A percentile compares a stretch with the other conserved stretches of the same genome.
These are phyloP conservation scores for Omphalotus guepiniiformis DNA, from an alignment of 768 basidiomycete species.

Conservation along the genomic window DNA sequence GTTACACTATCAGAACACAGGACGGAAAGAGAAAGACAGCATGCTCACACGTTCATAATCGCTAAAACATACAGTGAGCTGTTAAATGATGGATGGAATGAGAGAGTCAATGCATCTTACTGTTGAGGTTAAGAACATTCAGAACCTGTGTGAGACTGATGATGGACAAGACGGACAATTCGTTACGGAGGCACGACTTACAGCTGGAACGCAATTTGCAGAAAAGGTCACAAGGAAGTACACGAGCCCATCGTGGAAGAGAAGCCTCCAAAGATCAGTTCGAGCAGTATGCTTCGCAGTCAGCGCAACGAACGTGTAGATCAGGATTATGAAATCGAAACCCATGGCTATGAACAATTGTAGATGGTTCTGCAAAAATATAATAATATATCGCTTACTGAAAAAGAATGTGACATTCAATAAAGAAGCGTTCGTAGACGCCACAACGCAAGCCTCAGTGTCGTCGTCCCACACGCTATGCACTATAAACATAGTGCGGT, in stretches of 20 bases:
- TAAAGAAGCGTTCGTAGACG: slow-evolving; percentile 47
- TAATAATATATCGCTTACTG: slow-evolving; percentile 41
- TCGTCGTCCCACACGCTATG: slow-evolving; percentile 45
- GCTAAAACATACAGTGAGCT: slow-evolving; percentile 29
- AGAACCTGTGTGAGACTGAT: slow-evolving; percentile 36
- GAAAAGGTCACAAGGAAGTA: slow-evolving; percentile 65
- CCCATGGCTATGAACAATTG: slow-evolving; percentile 52
- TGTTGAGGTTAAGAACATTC: slow-evolving; percentile 54
- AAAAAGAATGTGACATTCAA: slow-evolving; percentile 67
- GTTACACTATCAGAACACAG: neutral
- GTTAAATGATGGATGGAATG: slow-evolving; percentile 3
- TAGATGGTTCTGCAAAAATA: neutral
- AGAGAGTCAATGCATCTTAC: slow-evolving; percentile 30
- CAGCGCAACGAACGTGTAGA: slow-evolving; percentile 51
- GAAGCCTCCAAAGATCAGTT: slow-evolving; percentile 61
- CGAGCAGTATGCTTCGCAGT: slow-evolving; percentile 46
- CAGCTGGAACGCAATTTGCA: slow-evolving; percentile 65
- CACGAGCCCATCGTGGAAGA: slow-evolving; percentile 71
- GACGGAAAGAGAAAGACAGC: slow-evolving; percentile 9
- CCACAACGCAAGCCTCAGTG: slow-evolving; percentile 44
- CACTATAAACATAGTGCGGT: slow-evolving; percentile 68
- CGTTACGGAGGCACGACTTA: slow-evolving; percentile 29
- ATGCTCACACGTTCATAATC: slow-evolving; percentile 63
- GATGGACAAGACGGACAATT: slow-evolving; percentile 4
- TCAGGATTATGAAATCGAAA: slow-evolving; percentile 60